Conservation (phyloP, 2,329 filamentous ascomycete species). For the Penicillium sp. region DNA sequence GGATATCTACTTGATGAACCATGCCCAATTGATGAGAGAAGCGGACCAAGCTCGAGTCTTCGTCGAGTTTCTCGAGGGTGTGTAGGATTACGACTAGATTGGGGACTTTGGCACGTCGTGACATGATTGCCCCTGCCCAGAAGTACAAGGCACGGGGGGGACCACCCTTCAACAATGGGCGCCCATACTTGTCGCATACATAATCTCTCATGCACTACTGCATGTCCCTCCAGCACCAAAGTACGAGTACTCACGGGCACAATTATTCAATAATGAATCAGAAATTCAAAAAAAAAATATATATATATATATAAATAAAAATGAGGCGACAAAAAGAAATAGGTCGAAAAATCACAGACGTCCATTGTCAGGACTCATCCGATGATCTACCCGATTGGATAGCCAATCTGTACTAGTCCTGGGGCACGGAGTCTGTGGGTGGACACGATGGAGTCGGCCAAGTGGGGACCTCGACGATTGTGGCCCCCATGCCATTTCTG, state of each 20-base stretch:
- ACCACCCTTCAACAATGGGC: background rate
- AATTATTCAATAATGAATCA: background rate
- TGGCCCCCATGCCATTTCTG: background rate
- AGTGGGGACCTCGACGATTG: background rate
- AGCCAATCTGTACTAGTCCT: slow-evolving; percentile 17
- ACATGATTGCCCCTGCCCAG: background rate
- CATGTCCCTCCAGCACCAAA: background rate
- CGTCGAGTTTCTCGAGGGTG: background rate
- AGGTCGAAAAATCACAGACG: slow-evolving; percentile 7
- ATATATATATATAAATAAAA: background rate
- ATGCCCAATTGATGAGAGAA: background rate
- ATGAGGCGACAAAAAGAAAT: background rate
- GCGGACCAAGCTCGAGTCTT: slow-evolving; percentile 5
- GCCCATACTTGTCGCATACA: background rate
- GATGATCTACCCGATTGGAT: slow-evolving; percentile 16
- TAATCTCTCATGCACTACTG: background rate
- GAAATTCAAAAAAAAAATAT: background rate
- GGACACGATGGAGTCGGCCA: background rate
- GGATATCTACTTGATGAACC: slow-evolving; percentile 12
- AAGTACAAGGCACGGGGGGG: background rate
- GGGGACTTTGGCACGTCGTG: background rate
- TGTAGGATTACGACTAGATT: background rate
- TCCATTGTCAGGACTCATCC: slow-evolving; percentile 17
- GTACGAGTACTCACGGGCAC: too few species aligned
- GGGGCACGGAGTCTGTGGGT: background rate